Conservation (phyloP, 2,329 filamentous ascomycete genomes). For the Alternaria burnsii region DNA sequence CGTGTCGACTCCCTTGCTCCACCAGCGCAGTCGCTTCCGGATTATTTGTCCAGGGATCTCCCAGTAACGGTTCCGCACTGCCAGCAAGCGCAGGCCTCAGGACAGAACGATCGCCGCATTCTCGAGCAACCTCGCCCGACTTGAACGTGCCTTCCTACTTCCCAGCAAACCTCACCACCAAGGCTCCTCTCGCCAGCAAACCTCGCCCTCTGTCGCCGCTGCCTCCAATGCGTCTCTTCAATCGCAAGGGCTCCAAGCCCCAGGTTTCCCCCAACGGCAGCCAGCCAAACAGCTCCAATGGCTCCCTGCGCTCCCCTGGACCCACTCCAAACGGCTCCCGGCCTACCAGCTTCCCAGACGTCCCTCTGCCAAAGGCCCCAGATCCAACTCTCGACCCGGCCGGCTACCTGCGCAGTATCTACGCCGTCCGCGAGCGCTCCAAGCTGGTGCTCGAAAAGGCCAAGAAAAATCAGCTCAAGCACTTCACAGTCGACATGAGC, state of each 20-base stretch:
- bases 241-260: constrained; percentile 58
- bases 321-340: constrained; percentile 53
- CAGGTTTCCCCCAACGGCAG: constrained; percentile 45
- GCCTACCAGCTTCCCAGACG: constrained; percentile 68
- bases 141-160: constrained; percentile 11
- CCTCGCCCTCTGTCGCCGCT: constrained; percentile 22
- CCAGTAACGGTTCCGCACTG: constrained; percentile 32
- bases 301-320: constrained; percentile 61
- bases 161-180: constrained; percentile 12
- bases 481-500: constrained; percentile 87
- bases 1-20: constrained; percentile 20
- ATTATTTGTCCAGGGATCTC: constrained; percentile 29
- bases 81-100: constrained; percentile 24
- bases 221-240: constrained; percentile 61
- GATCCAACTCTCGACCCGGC: constrained; percentile 89
- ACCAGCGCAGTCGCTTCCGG: constrained; percentile 20
- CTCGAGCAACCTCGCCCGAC: constrained; percentile 17
- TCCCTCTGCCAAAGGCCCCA: constrained; percentile 83
- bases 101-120: constrained; percentile 26
- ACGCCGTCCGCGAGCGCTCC: constrained; percentile 83
- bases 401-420: constrained; percentile 88
- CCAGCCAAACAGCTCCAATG: constrained; percentile 56
- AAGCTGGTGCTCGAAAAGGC: constrained; percentile 79
- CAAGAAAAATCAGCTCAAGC: constrained; percentile 76
- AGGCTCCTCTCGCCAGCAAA: constrained; percentile 15